Base-by-base conservation (phyloP, 257 asterid species). In the Nyctanthes arbortristis region DNA sequence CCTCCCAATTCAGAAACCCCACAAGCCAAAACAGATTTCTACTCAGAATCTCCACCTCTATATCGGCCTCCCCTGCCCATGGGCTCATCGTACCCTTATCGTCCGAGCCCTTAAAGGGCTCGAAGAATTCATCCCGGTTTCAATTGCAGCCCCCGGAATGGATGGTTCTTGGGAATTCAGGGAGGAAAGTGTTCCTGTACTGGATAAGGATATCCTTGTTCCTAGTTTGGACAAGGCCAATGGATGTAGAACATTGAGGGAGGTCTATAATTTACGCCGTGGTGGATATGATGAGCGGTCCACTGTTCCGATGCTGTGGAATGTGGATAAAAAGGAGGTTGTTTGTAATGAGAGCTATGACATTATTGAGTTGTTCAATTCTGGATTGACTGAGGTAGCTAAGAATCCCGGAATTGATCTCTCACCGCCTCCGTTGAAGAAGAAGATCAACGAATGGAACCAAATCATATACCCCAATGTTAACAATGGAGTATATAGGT, bases 11-110 rank as follows among this genome's bases (percentile, higher is more conserved):
- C 88, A 94, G 90, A 68, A 57, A 69, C 36, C 30, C 69, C 70
- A 24, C 77, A 58, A 4, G 24, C 57, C 58, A 75, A 78, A 27
- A 69, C 24, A 70, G n/a, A n/a, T 47, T 39, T 14, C 81, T 73
- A 65, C 36, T 76, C 77, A 45, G 29, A 77, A 67, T 54, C 89
- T 91, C 80, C 99, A 93, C 81, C 96, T 93, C 70, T 93, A 93
- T 82, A 94, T 84, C 32, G 97, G 90, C 67, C 93, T 93, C 34
- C 89, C 99, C 33, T 93, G 99, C 82, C 99, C 99, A 30, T 93
- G 97, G 99, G 99, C 99, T 65, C 99, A 93, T 82, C 87, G 99
- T 54, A 84, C 97, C 66, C 99, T 93, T 11, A 81, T 93, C 74
- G 96, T 91, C 64, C 96, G 96, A 60, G 95, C 99, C 29, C 89